phyloP scores from a whole-genome alignment of 2,329 filamentous ascomycete species.

The Colletotrichum sojae region DNA sequence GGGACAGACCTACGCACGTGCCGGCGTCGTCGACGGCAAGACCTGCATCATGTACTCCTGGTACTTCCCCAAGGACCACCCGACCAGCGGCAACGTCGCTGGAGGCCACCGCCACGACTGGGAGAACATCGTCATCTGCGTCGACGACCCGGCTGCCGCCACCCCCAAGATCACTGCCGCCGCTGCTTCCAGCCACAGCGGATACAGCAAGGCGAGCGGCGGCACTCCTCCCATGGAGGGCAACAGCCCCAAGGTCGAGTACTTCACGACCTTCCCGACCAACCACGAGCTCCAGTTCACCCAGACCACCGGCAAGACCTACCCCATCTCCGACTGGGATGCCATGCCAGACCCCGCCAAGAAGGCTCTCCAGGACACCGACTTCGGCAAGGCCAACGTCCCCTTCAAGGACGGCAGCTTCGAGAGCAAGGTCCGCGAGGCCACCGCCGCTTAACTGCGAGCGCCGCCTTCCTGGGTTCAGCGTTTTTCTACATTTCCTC shows the following conservation, averaged over 20 bases:
- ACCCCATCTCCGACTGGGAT: conserved; percentile 61
- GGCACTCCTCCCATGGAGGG: conserved; percentile 40
- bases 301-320: conserved; percentile 51
- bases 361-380: conserved; percentile 52
- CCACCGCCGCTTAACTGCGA: background rate
- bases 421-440: conserved; percentile 19
- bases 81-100: conserved; percentile 45
- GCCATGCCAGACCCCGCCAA: conserved; percentile 50
- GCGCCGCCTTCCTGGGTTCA: background rate
- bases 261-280: conserved; percentile 48
- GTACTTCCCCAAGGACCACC: conserved; percentile 63
- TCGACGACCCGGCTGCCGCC: conserved; percentile 45
- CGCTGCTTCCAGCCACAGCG: conserved; percentile 55
- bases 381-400: conserved; percentile 59
- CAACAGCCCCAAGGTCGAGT: conserved; percentile 49
- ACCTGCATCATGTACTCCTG: conserved; percentile 59
- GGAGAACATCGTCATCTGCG: conserved; percentile 53
- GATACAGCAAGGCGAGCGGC: conserved; percentile 47
- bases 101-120: conserved; percentile 58
- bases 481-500: conserved; percentile 26
- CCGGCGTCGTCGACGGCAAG: conserved; percentile 46
- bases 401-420: conserved; percentile 55
- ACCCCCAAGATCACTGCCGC: conserved; percentile 53
- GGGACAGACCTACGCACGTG: conserved; percentile 57
- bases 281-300: conserved; percentile 58